Evolutionary conservation across 257 asterid genomes (phyloP), one percentile per base, ranked within the genome.

Genomic region (Striga asiatica): DNA sequence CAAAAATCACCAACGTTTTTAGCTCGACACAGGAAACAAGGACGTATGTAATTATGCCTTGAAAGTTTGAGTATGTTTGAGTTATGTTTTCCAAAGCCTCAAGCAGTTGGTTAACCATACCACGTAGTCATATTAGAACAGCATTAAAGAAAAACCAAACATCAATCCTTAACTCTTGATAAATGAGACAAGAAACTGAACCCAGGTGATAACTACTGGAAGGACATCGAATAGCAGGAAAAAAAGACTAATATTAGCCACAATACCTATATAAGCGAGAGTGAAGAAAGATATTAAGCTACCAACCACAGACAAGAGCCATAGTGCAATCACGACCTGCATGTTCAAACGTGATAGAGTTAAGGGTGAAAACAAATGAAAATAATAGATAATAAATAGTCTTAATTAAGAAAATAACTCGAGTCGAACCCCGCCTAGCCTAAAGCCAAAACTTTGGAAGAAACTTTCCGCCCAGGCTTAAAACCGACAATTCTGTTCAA

Each of bases 241-340:
- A 8, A 49, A 59, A 29, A 34, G 27, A 21, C 48, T 52, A 56
- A 48, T 39, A 62, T 55, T 54, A 57, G 48, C 14, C 16, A 6
- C 23, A 37, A 23, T 83, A 91, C 98, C 98, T 69, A 87, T 74
- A 66, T 87, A 91, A n/a, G 82, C 72, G 61, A 91, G 76, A 23
- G 95, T 87, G 71, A 69, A 75, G 73, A 91, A 87, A 71, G 97
- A 87, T 65, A 88, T 61, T 72, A 84, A 60, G 83, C 86, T 72
- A 55, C 98, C 97, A 54, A 84, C 61, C 60, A 84, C 97, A 54
- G 98, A 91, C 61, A 91, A 66, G 60, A 87, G 71, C 98, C 98
- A 91, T 61, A 91, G 64, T 63, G 79, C 82, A 71, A 83, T 84
- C 73, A 84, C 97, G 18, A 84, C 98, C 98, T 91, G 94, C 83